phyloP scores from a whole-genome alignment of 164 flowering plant genomes.

The Tetrastigma voinierianum region DNA sequence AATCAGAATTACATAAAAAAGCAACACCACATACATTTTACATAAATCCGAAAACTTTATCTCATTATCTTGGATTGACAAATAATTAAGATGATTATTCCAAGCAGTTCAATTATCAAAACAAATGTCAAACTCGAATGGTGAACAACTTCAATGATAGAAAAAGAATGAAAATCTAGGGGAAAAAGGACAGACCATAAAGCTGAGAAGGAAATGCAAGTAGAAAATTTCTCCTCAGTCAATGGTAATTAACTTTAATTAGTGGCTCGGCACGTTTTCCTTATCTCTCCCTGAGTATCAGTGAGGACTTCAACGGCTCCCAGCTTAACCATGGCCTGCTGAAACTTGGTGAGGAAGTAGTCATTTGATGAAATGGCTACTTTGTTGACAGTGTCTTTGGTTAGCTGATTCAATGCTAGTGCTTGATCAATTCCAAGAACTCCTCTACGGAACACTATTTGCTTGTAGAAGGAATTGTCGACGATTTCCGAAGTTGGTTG shows the following conservation, averaged over 20 bases:
- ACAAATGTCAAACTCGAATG: too few relatives aligned
- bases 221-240: neutral
- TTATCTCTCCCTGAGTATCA: slow-evolving; percentile 25
- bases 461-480: slow-evolving; percentile 33
- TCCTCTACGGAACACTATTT: slow-evolving; percentile 25
- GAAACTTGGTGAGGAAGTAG: slow-evolving; percentile 17
- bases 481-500: slow-evolving; percentile 20
- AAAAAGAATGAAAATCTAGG: too few relatives aligned
- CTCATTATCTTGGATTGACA: too few relatives aligned
- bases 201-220: too few relatives aligned
- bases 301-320: slow-evolving; percentile 27
- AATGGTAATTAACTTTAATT: slow-evolving; percentile 10
- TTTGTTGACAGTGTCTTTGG: slow-evolving; percentile 8
- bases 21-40: too few relatives aligned
- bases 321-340: slow-evolving; percentile 40
- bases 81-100: too few relatives aligned
- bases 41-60: too few relatives aligned
- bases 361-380: neutral
- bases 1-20: too few relatives aligned
- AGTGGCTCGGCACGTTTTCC: slow-evolving; percentile 26
- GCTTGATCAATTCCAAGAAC: slow-evolving; percentile 46
- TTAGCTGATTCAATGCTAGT: slow-evolving; percentile 29
- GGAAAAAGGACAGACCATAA: too few relatives aligned
- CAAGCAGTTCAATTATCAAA: too few relatives aligned
- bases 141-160: too few relatives aligned